Percentiles rank a stretch among this genome's conserved stretches.
Evolutionary conservation across 2,329 filamentous ascomycete genomes (phyloP).

Genomic region (Colletotrichum viniferum): DNA sequence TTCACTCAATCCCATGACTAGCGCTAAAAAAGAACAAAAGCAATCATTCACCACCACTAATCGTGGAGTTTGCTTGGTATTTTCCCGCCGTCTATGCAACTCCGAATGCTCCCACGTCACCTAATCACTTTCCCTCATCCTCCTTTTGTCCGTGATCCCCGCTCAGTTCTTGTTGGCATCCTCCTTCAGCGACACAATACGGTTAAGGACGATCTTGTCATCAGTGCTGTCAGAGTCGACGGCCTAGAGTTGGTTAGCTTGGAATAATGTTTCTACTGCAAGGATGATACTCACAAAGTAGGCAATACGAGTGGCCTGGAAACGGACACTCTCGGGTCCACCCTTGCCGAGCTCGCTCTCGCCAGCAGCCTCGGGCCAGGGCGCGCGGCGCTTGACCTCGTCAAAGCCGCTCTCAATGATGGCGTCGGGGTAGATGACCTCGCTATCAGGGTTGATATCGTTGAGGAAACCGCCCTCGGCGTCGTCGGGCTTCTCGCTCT

Average conservation of each 20-base stretch:
- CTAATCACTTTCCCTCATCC: background rate
- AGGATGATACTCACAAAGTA: slow-evolving; percentile 67
- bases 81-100: slow-evolving; percentile 13
- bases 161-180: slow-evolving; percentile 67
- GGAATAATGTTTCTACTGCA: background rate
- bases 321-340: slow-evolving; percentile 78
- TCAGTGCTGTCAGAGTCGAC: slow-evolving; percentile 80
- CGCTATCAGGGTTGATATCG: slow-evolving; percentile 84
- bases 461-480: slow-evolving; percentile 81
- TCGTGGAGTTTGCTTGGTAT: slow-evolving; percentile 13
- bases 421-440: slow-evolving; percentile 78
- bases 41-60: background rate
- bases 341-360: slow-evolving; percentile 66
- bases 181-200: slow-evolving; percentile 91
- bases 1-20: background rate
- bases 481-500: slow-evolving; percentile 79
- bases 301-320: slow-evolving; percentile 88
- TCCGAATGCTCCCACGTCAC: slow-evolving; percentile 3
- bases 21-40: background rate
- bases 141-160: background rate
- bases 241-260: slow-evolving; percentile 44
- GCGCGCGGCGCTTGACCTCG: slow-evolving; percentile 73
- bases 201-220: slow-evolving; percentile 85
- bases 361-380: slow-evolving; percentile 81
- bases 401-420: slow-evolving; percentile 84